Conservation (phyloP, 176 grass and related monocot genomes). For the Aegilops umbellulata region DNA sequence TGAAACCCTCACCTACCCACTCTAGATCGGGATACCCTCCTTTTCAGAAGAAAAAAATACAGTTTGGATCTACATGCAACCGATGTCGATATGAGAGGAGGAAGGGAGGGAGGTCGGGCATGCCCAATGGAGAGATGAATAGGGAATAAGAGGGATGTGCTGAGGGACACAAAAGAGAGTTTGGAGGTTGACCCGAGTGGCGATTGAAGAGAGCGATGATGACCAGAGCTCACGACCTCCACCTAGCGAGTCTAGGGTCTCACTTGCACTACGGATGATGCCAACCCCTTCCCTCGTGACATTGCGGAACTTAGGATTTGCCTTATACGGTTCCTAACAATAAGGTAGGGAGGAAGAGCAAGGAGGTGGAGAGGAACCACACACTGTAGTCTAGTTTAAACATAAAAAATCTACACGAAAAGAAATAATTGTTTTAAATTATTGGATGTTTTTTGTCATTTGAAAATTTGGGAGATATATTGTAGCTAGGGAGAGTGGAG, state of each 20-base stretch:
- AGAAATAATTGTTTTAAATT: background rate
- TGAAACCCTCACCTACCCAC: background rate
- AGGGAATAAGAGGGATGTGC: no score
- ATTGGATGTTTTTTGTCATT: background rate
- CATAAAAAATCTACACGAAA: background rate
- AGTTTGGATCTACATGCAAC: background rate
- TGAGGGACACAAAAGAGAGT: no score
- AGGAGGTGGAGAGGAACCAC: background rate
- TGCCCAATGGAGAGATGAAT: background rate
- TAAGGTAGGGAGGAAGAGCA: background rate
- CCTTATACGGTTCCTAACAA: background rate
- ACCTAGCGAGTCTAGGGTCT: background rate
- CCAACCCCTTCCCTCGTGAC: background rate
- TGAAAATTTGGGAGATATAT: background rate
- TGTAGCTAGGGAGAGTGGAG: background rate
- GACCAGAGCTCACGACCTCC: no score
- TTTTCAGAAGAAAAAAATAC: background rate
- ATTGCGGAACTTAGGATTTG: background rate
- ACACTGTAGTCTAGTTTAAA: background rate
- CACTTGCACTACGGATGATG: background rate
- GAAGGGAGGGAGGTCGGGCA: background rate
- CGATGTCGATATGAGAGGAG: background rate
- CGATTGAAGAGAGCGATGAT: no score
- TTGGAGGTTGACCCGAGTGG: no score
- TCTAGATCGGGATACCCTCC: background rate